Conservation (phyloP, 2,329 filamentous ascomycete species). For the Fusarium graminum region DNA sequence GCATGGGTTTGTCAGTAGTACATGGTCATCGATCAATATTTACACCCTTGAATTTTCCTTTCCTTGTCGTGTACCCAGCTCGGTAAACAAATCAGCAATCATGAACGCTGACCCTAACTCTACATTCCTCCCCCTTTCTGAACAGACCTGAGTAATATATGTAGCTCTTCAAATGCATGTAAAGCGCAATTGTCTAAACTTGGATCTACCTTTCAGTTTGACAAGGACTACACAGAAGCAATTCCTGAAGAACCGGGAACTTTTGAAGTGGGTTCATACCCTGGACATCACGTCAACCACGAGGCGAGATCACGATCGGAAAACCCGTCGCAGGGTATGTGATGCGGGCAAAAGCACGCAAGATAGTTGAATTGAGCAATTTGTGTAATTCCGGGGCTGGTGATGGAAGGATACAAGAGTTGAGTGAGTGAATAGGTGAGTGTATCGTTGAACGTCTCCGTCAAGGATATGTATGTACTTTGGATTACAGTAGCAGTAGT, state of each 20-base stretch:
- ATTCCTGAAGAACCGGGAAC: not conserved
- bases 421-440: constrained; percentile 58
- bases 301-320: constrained; percentile 25
- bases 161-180: not conserved
- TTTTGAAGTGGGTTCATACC: constrained; percentile 24
- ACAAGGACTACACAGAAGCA: not conserved
- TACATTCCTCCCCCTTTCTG: not conserved
- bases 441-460: constrained; percentile 68
- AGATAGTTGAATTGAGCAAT: not conserved
- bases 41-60: too few species aligned
- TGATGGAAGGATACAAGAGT: constrained; percentile 48
- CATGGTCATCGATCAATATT: too few species aligned
- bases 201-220: not conserved
- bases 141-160: not conserved
- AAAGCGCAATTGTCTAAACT: not conserved
- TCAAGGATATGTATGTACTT: constrained; percentile 55
- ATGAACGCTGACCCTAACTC: constrained; percentile 19
- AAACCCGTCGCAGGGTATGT: constrained; percentile 15
- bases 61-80: not conserved
- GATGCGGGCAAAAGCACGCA: not conserved
- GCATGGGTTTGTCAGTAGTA: too few species aligned
- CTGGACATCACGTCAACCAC: constrained; percentile 9
- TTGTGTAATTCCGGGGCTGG: not conserved
- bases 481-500: constrained; percentile 44
- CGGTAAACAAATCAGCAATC: constrained; percentile 14